Percentiles rank a stretch among this genome's conserved stretches.
Conservation (phyloP, 2,329 filamentous ascomycete genomes). For the Aspergillus pseudoviridinutans region DNA sequence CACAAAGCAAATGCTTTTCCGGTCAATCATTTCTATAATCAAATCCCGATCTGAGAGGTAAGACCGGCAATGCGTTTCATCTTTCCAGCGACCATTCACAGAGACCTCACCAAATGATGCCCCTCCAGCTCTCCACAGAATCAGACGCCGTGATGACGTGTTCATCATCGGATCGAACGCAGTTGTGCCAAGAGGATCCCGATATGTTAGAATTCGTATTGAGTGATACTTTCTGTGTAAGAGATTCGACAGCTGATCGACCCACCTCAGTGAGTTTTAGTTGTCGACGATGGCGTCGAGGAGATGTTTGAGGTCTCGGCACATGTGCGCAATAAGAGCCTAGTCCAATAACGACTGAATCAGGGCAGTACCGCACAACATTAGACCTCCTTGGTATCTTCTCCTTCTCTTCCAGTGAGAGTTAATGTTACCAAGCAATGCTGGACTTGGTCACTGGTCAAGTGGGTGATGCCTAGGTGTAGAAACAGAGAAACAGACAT, state of each 20-base stretch:
- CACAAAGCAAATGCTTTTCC: not conserved
- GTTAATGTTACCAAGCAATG: not conserved
- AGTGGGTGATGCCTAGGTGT: not conserved
- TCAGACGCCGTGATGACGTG: not conserved
- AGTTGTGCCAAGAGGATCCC: not conserved
- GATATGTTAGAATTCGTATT: not conserved
- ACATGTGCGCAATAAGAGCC: not conserved
- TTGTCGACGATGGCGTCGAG: not conserved
- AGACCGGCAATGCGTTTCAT: not conserved
- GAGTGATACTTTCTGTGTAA: not conserved
- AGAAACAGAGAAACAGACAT: too few relatives aligned
- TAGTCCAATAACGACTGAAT: not conserved
- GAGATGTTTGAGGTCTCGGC: not conserved
- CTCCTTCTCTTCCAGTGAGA: not conserved
- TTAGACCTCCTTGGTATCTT: not conserved
- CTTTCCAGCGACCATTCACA: not conserved
- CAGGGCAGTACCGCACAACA: not conserved
- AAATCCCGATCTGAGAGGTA: not conserved
- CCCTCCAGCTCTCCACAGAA: not conserved
- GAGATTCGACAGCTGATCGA: not conserved
- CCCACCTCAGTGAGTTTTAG: too few relatives aligned
- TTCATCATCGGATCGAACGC: not conserved
- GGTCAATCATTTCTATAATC: not conserved
- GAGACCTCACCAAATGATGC: not conserved
- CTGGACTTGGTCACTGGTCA: not conserved